phyloP scores from a whole-genome alignment of 1,284 basidiomycete species.

The Schizophyllum commune region DNA sequence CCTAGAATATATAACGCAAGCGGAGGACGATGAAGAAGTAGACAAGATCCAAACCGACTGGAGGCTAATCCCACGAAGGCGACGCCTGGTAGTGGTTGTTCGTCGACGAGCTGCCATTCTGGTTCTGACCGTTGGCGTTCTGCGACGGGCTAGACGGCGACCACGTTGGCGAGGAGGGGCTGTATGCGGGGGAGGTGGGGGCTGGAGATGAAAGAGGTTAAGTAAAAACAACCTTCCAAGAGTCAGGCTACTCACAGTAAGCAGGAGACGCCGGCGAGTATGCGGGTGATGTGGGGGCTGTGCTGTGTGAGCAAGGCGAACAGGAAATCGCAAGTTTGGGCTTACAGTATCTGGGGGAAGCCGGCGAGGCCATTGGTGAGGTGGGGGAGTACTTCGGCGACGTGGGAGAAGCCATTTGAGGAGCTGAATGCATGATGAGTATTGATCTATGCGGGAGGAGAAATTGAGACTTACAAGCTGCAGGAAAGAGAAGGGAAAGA shows the following conservation, averaged over 20 bases:
- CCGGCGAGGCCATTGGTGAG: constrained; percentile 71
- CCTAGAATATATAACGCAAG: not conserved
- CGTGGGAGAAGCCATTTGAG: constrained; percentile 73
- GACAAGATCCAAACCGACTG: not conserved
- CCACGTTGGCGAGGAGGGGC: constrained; percentile 75
- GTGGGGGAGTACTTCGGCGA: constrained; percentile 84
- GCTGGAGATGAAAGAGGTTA: constrained; percentile 35
- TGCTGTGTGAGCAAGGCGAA: constrained; percentile 5
- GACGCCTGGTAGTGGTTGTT: constrained; percentile 20
- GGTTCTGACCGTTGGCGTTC: constrained; percentile 26
- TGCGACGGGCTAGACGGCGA: constrained; percentile 75
- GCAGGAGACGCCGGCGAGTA: constrained; percentile 80
- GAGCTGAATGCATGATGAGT: constrained; percentile 31
- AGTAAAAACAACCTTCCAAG: constrained; percentile 10
- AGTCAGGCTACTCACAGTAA: constrained; percentile 50
- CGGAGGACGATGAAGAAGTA: not conserved
- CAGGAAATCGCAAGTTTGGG: constrained; percentile 9
- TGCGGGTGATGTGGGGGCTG: constrained; percentile 75
- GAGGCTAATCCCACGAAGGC: constrained; percentile 20
- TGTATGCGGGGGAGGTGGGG: constrained; percentile 78
- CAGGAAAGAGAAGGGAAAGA: constrained; percentile 15
- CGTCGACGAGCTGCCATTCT: constrained; percentile 12
- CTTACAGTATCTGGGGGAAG: constrained; percentile 85
- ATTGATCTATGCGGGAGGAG: constrained; percentile 7
- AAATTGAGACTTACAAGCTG: constrained; percentile 47